phyloP scores from a whole-genome alignment of 2,329 filamentous ascomycete species.

The Sarocladium kiliense region DNA sequence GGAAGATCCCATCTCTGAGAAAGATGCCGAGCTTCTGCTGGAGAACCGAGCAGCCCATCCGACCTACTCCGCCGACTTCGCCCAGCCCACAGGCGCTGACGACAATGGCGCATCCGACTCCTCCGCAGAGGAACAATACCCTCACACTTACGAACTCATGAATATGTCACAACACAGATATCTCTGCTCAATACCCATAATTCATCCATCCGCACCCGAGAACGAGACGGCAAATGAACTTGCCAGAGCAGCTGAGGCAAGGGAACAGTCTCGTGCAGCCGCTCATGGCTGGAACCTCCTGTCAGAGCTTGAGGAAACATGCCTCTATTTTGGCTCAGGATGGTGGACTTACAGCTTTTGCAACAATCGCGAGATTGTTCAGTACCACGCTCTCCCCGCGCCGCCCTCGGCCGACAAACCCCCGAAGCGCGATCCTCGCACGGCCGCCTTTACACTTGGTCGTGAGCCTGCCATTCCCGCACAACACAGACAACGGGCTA shows the following conservation, averaged over 20 bases:
- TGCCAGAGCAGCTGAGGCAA: constrained; percentile 69
- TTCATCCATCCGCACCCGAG: constrained; percentile 51
- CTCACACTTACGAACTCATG: constrained; percentile 66
- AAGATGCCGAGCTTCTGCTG: constrained; percentile 61
- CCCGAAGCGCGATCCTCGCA: constrained; percentile 70
- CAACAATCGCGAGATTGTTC: constrained; percentile 79
- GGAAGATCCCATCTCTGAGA: constrained; percentile 64
- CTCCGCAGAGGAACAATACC: constrained; percentile 24
- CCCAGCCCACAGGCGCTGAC: constrained; percentile 30
- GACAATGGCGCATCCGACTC: constrained; percentile 22
- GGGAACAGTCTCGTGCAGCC: constrained; percentile 72
- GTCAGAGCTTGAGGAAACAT: constrained; percentile 72
- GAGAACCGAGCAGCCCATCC: constrained; percentile 29
- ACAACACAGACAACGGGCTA: constrained; percentile 9
- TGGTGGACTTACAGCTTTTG: constrained; percentile 98
- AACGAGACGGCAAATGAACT: constrained; percentile 64
- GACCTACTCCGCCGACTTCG: constrained; percentile 35
- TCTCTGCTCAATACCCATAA: constrained; percentile 76
- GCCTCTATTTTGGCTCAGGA: constrained; percentile 75
- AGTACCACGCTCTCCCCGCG: constrained; percentile 80
- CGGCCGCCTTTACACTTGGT: constrained; percentile 73
- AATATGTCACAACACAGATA: constrained; percentile 65
- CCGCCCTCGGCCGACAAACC: constrained; percentile 58
- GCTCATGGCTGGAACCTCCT: constrained; percentile 76
- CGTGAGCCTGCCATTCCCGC: constrained; percentile 33